Base-by-base conservation (phyloP, 2,329 filamentous ascomycete genomes). In the Penicillium sp. region DNA sequence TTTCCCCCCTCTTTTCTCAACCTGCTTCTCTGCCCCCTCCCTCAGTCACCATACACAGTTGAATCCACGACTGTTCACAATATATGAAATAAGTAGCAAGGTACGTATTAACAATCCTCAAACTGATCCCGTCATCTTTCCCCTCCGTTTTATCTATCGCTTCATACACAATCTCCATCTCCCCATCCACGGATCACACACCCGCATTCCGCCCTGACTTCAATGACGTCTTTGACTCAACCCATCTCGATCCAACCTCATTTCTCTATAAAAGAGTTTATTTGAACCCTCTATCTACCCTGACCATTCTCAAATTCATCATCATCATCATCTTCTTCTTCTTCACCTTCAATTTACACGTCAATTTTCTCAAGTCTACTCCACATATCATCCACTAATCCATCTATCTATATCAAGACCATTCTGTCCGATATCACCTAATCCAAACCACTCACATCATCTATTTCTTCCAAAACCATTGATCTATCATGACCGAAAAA, bases 211-310 rank as follows among this genome's bases (percentile, higher is more conserved):
- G 53, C 49, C 53, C 45, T 56, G 28, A 40, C 26, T 26, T 38
- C 33, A 60, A 69, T 70, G 68, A 70, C 68, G 68, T 70, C 68
- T 63, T 67, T 24, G 66, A 70, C 67, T 70, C 58, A 24, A 24
- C 45, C 22, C 17, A 22, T 51, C 37, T 49, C 38, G 56, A 54
- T 22, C 24, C n/a, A 55, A 37, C 8, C 22, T 53, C 38, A 26
- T 45, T 9, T 56, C 26, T 30, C 26, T n/a, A 38, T 38, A 54
- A 22, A n/a, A 54, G 51, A 54, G 22, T 24, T 26, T 40, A 54
- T 54, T 19, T 54, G 15, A 35, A 54, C 40, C 28, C 3, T 19
- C 0, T 7, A 37, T 40, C 12, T 15, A 15, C 1, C 0, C 24
- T 0, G 33, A n/a, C 6, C 2, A 2, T 7, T 38, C 8, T 15